Evolutionary conservation across 2,329 filamentous ascomycete genomes (phyloP), one percentile per base, ranked within the genome.

Genomic region (Amauroascus niger): DNA sequence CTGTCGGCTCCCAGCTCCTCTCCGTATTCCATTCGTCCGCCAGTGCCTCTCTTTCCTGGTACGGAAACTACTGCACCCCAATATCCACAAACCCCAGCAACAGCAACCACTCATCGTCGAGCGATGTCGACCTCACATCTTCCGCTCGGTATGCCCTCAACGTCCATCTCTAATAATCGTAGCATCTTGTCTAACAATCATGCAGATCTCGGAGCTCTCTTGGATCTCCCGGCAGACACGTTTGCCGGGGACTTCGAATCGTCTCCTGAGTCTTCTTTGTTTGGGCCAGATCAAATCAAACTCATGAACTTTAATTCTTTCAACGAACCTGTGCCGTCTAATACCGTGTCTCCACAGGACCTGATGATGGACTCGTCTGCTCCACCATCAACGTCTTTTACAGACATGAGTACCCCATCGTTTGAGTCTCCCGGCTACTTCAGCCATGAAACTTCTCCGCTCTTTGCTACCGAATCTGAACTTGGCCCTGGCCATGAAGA

Each of bases 321-420:
- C 67, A 76, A 76, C 64, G 64, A 71, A 62, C 65, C 71, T 45
- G 61, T 64, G 57, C 62, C 63, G 35, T 69, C 67, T 56, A 65
- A 63, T 28, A 95, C 89, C 40, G 80, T 95, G 58, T 95, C 89
- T 57, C 89, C 89, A 18, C 84, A 87, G 69, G 88, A 95, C 64
- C 76, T 95, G 60, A 73, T 85, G 60, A 76, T 90, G 62, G 50
- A 50, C 14, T 81, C 82, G 64, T 94, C 88, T 58, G 82, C 88
- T 35, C 89, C 89, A 28, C 87, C 87, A 65, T 95, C 89, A 1
- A 79, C 84, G 45, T 83, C 87, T 32, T 82, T 93, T 65, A 95
- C 89, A 33, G 83, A 88, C 59, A 66, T 95, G 69, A 95, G 88
- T 54, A 93, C 89, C 56, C 89, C 89, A 43, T 84, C 82, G 63